Evolutionary conservation across 495 filamentous ascomycete genomes (phyloP), one percentile per base, ranked within the genome.

Genomic region (Hyphodiscus hymeniophilus): DNA sequence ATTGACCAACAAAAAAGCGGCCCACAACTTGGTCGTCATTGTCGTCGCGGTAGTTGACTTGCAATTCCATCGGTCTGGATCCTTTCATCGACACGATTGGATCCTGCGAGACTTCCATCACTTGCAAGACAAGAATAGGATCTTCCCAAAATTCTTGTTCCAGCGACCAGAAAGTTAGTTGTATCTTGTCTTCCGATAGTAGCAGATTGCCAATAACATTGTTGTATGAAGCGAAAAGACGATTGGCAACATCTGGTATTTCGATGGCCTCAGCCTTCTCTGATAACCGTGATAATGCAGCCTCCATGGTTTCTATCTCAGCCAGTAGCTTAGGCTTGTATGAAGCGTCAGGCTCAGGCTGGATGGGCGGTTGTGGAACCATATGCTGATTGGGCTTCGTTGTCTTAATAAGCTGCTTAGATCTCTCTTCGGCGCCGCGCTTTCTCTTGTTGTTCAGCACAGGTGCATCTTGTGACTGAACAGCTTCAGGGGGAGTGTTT

Each of bases 1-100:
- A 45, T 16, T 11, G 3, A 17, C 35, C 30, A 24, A 58, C 48
- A 26, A 24, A n/a, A 26, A 58, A 61, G 21, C 28, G 17, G 34
- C 52, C 46, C 20, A 35, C 44, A 15, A 17, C 28, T 34, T 47
- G 15, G n/a, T 13, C 11, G 0, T 17, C 6, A 0, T 18, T 16
- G 12, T 48, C 22, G 12, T 39, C n/a, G 35, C 24, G 34, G 1
- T 34, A 12, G 16, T 44, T 55, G 34, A 60, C 41, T 1, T 33
- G 50, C 23, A 60, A 18, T 31, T 57, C 51, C 58, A 57, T 52
- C 17, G 51, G 54, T 12, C 49, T 47, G 1, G 58, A 60, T 7
- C 51, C 48, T 5, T 10, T 11, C 0, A 39, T 23, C 10, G 54
- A 60, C 11, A 32, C 28, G 7, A 45, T 54, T 11, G 54, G 54